A percentile compares a stretch with the other conserved stretches of the same genome.
These are phyloP conservation scores for Emericellopsis atlantica DNA, from an alignment of 2,329 filamentous ascomycete species.

Conservation along the genomic window DNA sequence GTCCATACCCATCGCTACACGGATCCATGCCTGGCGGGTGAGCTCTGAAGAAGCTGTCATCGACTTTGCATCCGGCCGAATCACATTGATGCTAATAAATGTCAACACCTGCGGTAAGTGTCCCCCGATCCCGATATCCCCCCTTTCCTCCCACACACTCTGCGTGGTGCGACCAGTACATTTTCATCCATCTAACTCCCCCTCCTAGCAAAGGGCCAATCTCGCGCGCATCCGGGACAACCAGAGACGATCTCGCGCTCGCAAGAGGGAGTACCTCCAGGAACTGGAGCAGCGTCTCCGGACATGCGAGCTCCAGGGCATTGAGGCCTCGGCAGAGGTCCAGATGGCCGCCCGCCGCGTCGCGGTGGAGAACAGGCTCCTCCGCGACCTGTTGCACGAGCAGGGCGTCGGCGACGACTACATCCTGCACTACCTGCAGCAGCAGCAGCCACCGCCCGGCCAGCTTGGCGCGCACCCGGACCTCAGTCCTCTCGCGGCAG, in stretches of 20 bases:
- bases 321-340: slow-evolving; percentile 59
- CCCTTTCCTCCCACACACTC: background rate
- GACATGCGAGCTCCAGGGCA: slow-evolving; percentile 49
- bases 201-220: slow-evolving; percentile 22
- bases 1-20: too few species aligned
- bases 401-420: slow-evolving; percentile 44
- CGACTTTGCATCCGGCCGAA: slow-evolving; percentile 4
- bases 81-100: slow-evolving; percentile 15
- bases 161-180: too few species aligned
- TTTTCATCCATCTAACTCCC: background rate
- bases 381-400: slow-evolving; percentile 45
- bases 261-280: slow-evolving; percentile 60
- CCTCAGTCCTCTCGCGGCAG: background rate
- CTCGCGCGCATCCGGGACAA: slow-evolving; percentile 58
- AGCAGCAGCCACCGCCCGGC: background rate
- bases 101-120: slow-evolving; percentile 17
- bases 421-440: slow-evolving; percentile 29
- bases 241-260: slow-evolving; percentile 61
- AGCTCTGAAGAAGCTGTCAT: background rate
- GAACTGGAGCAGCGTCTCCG: slow-evolving; percentile 52
- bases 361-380: slow-evolving; percentile 53
- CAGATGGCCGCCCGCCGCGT: slow-evolving; percentile 58
- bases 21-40: too few species aligned
- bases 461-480: background rate
- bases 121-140: background rate